phyloP scores from a whole-genome alignment of 495 filamentous ascomycete species.

The Massariosphaeria phaeospora region DNA sequence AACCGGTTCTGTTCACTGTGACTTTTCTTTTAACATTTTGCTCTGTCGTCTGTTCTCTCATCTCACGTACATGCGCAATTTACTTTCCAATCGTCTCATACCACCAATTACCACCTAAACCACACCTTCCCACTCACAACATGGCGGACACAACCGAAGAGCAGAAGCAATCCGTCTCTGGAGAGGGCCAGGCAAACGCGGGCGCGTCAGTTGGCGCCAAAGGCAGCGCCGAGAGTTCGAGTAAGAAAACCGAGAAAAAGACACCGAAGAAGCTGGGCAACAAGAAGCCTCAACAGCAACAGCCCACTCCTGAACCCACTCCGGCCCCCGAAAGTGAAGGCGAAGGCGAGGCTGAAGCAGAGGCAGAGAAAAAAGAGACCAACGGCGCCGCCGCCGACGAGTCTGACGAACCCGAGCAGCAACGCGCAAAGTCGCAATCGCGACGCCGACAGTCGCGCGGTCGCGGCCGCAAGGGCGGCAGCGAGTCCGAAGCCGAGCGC shows the following conservation, averaged over 20 bases:
- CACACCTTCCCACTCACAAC: constrained; percentile 22
- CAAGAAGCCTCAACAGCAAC: constrained; percentile 40
- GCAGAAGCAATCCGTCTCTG: constrained; percentile 36
- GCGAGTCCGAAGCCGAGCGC: constrained; percentile 38
- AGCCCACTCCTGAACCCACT: constrained; percentile 41
- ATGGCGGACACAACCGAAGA: constrained; percentile 36
- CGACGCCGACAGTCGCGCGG: constrained; percentile 42
- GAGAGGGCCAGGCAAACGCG: constrained; percentile 39
- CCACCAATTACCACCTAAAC: neutral
- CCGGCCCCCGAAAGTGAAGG: constrained; percentile 35
- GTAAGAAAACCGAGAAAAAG: constrained; percentile 39
- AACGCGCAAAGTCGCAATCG: constrained; percentile 34
- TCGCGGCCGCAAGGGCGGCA: constrained; percentile 35
- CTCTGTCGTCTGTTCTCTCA: constrained; percentile 8
- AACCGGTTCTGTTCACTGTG: constrained; percentile 31
- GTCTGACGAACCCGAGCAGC: constrained; percentile 34
- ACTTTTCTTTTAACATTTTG: constrained; percentile 23
- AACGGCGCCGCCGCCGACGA: constrained; percentile 31
- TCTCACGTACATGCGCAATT: too few species aligned
- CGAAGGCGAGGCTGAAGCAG: constrained; percentile 35
- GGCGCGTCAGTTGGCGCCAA: constrained; percentile 32
- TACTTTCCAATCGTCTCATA: neutral
- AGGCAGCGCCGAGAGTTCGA: constrained; percentile 32
- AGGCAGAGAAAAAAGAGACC: constrained; percentile 29
- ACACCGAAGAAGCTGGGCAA: constrained; percentile 42